A percentile compares a stretch with the other conserved stretches of the same genome.
These are phyloP conservation scores for Gaeumannomyces tritici DNA, from an alignment of 2,329 filamentous ascomycete species.

Conservation along the genomic window DNA sequence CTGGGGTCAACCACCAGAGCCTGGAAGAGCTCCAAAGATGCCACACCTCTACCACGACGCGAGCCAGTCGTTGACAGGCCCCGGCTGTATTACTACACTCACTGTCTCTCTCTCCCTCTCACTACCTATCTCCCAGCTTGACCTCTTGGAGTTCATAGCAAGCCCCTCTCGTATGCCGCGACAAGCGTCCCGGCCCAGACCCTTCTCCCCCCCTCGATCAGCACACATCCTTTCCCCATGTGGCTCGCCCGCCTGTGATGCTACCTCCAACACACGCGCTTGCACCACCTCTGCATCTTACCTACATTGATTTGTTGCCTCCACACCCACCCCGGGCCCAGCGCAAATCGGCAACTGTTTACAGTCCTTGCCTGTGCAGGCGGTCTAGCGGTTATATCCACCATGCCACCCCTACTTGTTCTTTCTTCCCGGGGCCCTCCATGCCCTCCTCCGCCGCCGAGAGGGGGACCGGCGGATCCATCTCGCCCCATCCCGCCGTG, in stretches of 20 bases:
- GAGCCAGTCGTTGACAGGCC: neutral
- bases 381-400: neutral
- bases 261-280: neutral
- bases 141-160: too few relatives aligned
- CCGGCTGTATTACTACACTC: neutral
- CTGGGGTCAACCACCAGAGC: too few relatives aligned
- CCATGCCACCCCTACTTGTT: too few relatives aligned
- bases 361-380: neutral
- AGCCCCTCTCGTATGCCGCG: neutral
- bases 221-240: neutral
- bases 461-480: neutral
- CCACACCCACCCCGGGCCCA: neutral
- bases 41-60: neutral
- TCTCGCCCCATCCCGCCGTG: neutral
- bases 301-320: neutral
- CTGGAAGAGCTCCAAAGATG: too few relatives aligned
- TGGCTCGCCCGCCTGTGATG: neutral
- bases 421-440: neutral
- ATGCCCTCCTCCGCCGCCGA: neutral
- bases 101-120: neutral
- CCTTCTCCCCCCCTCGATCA: neutral
- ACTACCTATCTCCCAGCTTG: too few relatives aligned
- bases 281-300: neutral
- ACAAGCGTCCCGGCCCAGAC: neutral
- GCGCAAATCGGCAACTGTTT: neutral